Evolutionary conservation across 805 yeast genomes (phyloP), one percentile per base, ranked within the genome.

Genomic region (Candida gorgasii): DNA sequence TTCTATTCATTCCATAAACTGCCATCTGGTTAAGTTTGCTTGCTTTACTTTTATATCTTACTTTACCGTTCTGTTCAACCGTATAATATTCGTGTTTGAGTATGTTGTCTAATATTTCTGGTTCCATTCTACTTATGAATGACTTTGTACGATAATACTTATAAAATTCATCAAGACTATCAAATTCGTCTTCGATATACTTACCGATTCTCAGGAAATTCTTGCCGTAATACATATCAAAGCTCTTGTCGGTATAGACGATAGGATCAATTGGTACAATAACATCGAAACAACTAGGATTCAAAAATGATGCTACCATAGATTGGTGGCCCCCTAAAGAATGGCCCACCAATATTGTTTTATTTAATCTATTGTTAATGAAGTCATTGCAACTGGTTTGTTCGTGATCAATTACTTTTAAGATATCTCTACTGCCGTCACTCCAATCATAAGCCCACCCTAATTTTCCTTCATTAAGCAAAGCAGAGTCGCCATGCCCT

Each of bases 241-340:
- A 44, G 12, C 34, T 39, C 3, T 38, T 47, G 30, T 50, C 52
- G 16, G 59, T 48, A 43, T 63, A 71, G 3, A 73, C 61, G 2
- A 84, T 87, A 0, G 89, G 85, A 51, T 85, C 92, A 15, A 83
- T 61, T 1, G 76, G 62, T 2, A 84, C 57, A 7, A 77, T 64
- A 4, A 79, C 67, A 45, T 80, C 80, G 51, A 80, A 75, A 36
- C 82, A 58, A 15, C 55, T 47, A 0, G 89, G 87, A 41, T 73
- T 77, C 29, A 72, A 59, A 12, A 67, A 62, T 0, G 75, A 72
- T 3, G 83, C 78, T 43, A 71, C 59, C 3, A 82, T 43, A 0
- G 75, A 69, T 39, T 65, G 73, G 48, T 67, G 70, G 0, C 88
- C 95, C 11, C 93, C 92, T 77, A 82, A 75, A 0, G 92, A 84